phyloP scores from a whole-genome alignment of 225 moss, liverwort and hornwort species.

The Pseudoscleropodium purum region DNA sequence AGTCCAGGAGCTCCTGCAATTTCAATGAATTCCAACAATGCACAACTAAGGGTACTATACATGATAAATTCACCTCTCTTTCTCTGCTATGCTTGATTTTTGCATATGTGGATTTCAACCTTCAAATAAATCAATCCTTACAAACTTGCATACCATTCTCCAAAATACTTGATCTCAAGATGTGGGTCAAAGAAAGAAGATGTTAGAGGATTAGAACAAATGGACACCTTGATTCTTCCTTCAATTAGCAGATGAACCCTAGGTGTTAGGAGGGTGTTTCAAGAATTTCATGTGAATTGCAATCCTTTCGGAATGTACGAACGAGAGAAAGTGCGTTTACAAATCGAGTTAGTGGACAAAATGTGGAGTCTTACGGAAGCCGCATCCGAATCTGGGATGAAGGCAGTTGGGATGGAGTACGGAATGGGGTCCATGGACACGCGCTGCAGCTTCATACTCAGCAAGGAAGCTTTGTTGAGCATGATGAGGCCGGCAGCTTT shows the following conservation, averaged over 20 bases:
- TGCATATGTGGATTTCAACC: not conserved
- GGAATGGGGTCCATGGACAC: constrained; percentile 69
- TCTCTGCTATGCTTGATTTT: not conserved
- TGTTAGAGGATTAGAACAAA: not conserved
- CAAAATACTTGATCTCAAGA: not conserved
- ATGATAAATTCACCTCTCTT: not conserved
- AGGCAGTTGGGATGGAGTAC: constrained; percentile 70
- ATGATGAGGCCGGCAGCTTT: constrained; percentile 74
- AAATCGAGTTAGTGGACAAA: not conserved
- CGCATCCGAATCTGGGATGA: constrained; percentile 58
- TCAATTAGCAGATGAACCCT: not conserved
- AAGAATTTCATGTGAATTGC: not conserved
- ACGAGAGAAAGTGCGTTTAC: not conserved
- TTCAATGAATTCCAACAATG: not conserved
- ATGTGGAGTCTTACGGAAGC: constrained; percentile 41
- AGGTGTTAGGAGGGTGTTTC: not conserved
- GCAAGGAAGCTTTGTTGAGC: constrained; percentile 56
- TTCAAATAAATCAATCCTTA: not conserved
- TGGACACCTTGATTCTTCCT: not conserved
- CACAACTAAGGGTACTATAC: not conserved
- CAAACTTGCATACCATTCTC: not conserved
- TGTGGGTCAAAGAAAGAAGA: not conserved
- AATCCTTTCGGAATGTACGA: not conserved
- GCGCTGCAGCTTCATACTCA: constrained; percentile 49
- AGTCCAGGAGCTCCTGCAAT: constrained; percentile 59